A percentile compares a stretch with the other conserved stretches of the same genome.
Evolutionary conservation across 805 yeast species (phyloP).

Genomic region (Zygosaccharomyces siamensis): DNA sequence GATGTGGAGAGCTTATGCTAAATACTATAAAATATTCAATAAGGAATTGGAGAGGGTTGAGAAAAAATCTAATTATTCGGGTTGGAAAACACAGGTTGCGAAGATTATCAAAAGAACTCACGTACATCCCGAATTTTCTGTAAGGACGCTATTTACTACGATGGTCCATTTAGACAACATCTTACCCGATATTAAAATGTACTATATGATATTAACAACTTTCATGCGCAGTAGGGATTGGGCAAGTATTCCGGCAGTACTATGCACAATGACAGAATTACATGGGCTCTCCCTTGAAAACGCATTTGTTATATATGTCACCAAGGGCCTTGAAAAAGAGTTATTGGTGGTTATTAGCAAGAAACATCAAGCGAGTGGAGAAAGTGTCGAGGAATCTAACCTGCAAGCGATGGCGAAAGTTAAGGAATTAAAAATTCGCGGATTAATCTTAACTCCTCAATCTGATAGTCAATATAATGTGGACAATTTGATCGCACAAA

Average conservation of each 20-base stretch:
- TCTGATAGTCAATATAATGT: background rate
- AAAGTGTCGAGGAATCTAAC: slow-evolving; percentile 1
- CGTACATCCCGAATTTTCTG: slow-evolving; percentile 13
- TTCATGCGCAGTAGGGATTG: slow-evolving; percentile 25
- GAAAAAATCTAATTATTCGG: slow-evolving; percentile 15
- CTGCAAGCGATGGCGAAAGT: slow-evolving; percentile 4
- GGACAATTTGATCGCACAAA: slow-evolving; percentile 10
- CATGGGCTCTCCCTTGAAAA: slow-evolving; percentile 15
- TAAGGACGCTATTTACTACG: slow-evolving; percentile 14
- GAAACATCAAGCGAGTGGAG: slow-evolving; percentile 1
- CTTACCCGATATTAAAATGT: slow-evolving; percentile 19
- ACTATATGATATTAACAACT: slow-evolving; percentile 17
- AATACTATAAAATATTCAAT: slow-evolving; percentile 14
- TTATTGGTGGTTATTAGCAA: slow-evolving; percentile 13
- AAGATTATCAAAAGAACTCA: slow-evolving; percentile 10
- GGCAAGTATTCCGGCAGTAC: slow-evolving; percentile 22
- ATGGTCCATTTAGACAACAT: slow-evolving; percentile 23
- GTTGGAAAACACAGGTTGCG: slow-evolving; percentile 12
- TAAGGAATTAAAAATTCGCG: slow-evolving; percentile 5
- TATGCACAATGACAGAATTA: slow-evolving; percentile 15
- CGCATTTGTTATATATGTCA: slow-evolving; percentile 13
- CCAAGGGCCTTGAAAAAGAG: slow-evolving; percentile 22
- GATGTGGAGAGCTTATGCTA: slow-evolving; percentile 31
- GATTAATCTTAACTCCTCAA: background rate
- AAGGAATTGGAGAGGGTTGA: slow-evolving; percentile 14